Evolutionary conservation across 345 rosid genomes (phyloP).

Genomic region (Chamaenerion angustifolium): DNA sequence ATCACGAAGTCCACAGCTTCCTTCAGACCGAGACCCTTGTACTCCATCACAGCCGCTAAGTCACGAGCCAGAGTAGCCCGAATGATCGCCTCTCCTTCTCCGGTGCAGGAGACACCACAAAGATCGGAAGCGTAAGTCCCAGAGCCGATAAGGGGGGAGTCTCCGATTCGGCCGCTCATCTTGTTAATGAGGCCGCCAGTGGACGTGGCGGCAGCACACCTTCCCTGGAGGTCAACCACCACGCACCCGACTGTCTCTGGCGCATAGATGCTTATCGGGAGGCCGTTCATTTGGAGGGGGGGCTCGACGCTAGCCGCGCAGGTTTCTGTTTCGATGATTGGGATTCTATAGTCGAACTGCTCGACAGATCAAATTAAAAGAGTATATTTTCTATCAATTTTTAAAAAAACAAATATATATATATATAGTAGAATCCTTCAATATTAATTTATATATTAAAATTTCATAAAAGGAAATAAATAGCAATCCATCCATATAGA

Average conservation of each 20-base stretch:
- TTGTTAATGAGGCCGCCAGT: slow-evolving; percentile 96
- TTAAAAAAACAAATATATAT: too few relatives aligned
- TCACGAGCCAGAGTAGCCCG: slow-evolving; percentile 81
- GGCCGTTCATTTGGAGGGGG: slow-evolving; percentile 71
- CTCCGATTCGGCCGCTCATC: slow-evolving; percentile 77
- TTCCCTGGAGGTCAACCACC: slow-evolving; percentile 68
- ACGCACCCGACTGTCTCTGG: slow-evolving; percentile 96
- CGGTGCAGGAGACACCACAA: slow-evolving; percentile 82
- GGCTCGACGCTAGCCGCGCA: slow-evolving; percentile 47
- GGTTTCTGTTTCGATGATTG: slow-evolving; percentile 24
- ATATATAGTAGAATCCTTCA: too few relatives aligned
- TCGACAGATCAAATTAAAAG: neutral
- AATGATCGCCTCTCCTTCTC: slow-evolving; percentile 95
- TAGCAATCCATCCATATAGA: too few relatives aligned
- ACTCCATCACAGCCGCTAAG: slow-evolving; percentile 94
- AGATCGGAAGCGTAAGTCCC: slow-evolving; percentile 80
- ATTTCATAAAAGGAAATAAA: too few relatives aligned
- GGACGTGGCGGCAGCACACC: slow-evolving; percentile 88
- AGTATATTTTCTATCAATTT: too few relatives aligned
- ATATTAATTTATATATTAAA: too few relatives aligned
- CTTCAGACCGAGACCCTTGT: slow-evolving; percentile 63
- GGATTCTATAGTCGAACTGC: slow-evolving; percentile 86
- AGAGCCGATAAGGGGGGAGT: slow-evolving; percentile 89
- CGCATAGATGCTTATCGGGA: slow-evolving; percentile 75
- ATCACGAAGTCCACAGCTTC: slow-evolving; percentile 76